A percentile compares a stretch with the other conserved stretches of the same genome.
These are phyloP conservation scores for Saccharomycopsis guyanensis DNA, from an alignment of 805 yeast genomes.

Conservation along the genomic window DNA sequence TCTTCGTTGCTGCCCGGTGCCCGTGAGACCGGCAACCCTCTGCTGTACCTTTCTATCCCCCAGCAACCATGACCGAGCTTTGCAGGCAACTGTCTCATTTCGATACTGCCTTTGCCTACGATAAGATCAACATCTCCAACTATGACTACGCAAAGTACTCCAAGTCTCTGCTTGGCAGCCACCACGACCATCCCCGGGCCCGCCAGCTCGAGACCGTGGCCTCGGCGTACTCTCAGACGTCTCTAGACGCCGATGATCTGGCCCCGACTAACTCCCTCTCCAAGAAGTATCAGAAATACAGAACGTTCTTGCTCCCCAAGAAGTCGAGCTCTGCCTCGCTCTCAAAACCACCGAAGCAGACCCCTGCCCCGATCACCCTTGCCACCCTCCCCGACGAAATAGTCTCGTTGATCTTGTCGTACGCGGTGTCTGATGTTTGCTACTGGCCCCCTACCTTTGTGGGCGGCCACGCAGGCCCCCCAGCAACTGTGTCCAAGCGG, in stretches of 20 bases:
- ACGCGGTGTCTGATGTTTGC: slow-evolving; percentile 8
- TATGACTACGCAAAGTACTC: slow-evolving; percentile 20
- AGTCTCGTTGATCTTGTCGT: slow-evolving; percentile 10
- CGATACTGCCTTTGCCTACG: slow-evolving; percentile 3
- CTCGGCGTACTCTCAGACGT: not conserved
- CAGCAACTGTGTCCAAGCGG: not conserved
- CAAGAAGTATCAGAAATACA: slow-evolving; percentile 18
- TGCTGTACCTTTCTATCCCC: no score
- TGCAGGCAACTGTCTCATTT: not conserved
- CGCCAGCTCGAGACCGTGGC: not conserved
- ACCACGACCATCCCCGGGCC: not conserved
- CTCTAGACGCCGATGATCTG: not conserved
- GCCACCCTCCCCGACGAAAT: slow-evolving; percentile 18
- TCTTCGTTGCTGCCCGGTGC: no score
- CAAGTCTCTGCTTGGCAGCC: slow-evolving; percentile 6
- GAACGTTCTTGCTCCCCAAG: slow-evolving; percentile 13
- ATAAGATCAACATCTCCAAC: slow-evolving; percentile 17
- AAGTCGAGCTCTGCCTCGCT: slow-evolving; percentile 6
- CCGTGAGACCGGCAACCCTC: no score
- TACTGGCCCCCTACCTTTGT: slow-evolving; percentile 2
- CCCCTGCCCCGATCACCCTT: not conserved
- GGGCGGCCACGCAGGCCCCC: not conserved
- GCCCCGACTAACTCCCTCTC: slow-evolving; percentile 1
- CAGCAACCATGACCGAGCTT: not conserved
- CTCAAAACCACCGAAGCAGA: not conserved